These are phyloP conservation scores for Lecanicillium sp. DNA, from an alignment of 2,329 filamentous ascomycete species.

Conservation along the genomic window DNA sequence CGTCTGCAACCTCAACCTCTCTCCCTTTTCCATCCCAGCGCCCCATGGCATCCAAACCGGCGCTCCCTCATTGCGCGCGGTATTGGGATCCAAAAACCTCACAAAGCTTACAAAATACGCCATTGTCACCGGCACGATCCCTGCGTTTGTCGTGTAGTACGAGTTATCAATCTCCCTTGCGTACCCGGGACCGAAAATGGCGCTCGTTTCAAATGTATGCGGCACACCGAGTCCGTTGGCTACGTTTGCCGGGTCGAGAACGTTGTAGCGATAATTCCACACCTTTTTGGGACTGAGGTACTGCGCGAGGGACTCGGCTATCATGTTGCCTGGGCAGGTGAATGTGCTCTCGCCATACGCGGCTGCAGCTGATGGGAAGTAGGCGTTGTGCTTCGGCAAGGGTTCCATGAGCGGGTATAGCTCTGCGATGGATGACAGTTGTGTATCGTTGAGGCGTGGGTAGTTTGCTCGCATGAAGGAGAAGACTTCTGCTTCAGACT, in stretches of 20 bases:
- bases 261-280: conserved; percentile 43
- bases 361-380: conserved; percentile 32
- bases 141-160: conserved; percentile 35
- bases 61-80: conserved; percentile 20
- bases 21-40: background rate
- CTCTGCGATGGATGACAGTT: conserved; percentile 25
- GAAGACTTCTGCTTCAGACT: conserved; percentile 23
- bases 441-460: conserved; percentile 28
- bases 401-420: conserved; percentile 29
- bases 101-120: conserved; percentile 43
- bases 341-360: conserved; percentile 40
- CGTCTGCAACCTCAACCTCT: conserved; percentile 21
- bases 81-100: conserved; percentile 34
- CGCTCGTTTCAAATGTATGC: conserved; percentile 38
- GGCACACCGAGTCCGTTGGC: conserved; percentile 35
- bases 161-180: conserved; percentile 19
- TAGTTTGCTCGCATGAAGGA: conserved; percentile 39
- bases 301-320: conserved; percentile 15
- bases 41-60: conserved; percentile 35
- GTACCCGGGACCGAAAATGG: conserved; percentile 37
- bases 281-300: conserved; percentile 13
- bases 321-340: conserved; percentile 31
- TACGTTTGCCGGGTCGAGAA: conserved; percentile 27
- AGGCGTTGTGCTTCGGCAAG: conserved; percentile 30
- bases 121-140: conserved; percentile 37